Base-by-base conservation (phyloP, 768 basidiomycete genomes). In the Collybia nuda region DNA sequence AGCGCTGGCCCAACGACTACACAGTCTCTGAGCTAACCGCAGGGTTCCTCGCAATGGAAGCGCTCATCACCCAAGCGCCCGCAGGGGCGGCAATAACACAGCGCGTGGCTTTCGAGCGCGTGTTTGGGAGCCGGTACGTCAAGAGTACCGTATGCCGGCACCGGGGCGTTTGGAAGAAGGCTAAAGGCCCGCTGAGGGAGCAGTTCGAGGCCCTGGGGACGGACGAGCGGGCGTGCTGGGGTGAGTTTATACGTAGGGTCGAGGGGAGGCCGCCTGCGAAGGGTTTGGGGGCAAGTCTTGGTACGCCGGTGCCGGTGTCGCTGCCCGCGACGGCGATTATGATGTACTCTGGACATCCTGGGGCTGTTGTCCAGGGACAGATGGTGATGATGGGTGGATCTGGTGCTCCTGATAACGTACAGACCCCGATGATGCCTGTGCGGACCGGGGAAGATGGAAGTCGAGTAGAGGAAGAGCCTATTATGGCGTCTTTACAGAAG, bases 1-100 rank as follows among this genome's bases (percentile, higher is more conserved):
- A 86, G 60, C 80, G 84, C 12, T 88, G 86, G 86, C 86, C 86
- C 29, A 86, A 87, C 59, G 86, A 88, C 66, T 86, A 85, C 62
- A 82, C 81, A 7, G 86, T 88, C 18, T 76, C 74, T 44, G 85
- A 88, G 61, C 72, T 88, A 49, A 76, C 84, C 1, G 61, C 65
- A 1, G 86, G 86, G 1, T 86, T 88, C 63, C 74, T 71, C 32
- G 66, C 77, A 36, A 76, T 77, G 75, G 76, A 77, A 61, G 60
- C 50, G 37, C 75, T 67, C 55, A 71, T 64, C 26, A 63, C 68
- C 0, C 68, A 69, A 26, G 66, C 69, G 8, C 66, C 72, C 4
- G 58, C 63, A 6, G 64, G 68, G 36, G 68, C 76, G 11, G 68
- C 70, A 29, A 71, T 81, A 57, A 86, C 83, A 2, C 86, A 87